Base-by-base conservation (phyloP, 2,329 filamentous ascomycete genomes). In the Monosporascus ibericus region DNA sequence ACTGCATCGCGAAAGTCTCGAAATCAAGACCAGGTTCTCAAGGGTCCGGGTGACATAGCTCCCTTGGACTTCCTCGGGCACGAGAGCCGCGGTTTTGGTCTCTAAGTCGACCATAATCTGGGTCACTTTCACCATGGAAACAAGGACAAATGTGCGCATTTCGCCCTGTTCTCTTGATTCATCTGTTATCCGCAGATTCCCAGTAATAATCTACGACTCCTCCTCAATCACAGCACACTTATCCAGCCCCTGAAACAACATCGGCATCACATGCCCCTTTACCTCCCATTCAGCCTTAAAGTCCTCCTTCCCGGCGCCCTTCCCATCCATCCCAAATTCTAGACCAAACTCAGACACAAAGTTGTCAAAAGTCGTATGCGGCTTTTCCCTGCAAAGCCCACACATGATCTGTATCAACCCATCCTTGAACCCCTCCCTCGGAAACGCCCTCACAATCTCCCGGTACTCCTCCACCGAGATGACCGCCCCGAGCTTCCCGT, bases 331-430 rank as follows among this genome's bases (percentile, higher is more conserved):
- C 6, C 56, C 60, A n/a, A 36, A 61, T 42, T 47, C 42, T 5
- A 52, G 44, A 15, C 57, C 59, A n/a, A 61, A 63, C 17, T 5
- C 40, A 11, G 48, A 24, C 7, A 55, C 54, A 25, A 60, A 52
- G 48, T 60, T 63, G 27, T 63, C 58, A 18, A 54, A 61, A 36
- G 60, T 60, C 24, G 55, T 49, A 22, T 36, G 51, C 4, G 59
- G 58, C 51, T 61, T 60, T 7, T 56, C 55, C 40, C 56, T 51
- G 38, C 55, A 62, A 2, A 61, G 42, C 11, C 57, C 56, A 27
- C 59, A 62, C 44, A 60, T 39, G 34, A 60, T 57, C n/a, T 48
- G 44, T 37, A 50, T 57, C 3, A 47, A 2, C 4, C 2, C 30
- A 7, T 53, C 58, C 1, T 49, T 49, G 42, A 57, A 57, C 5